Evolutionary conservation across 495 filamentous ascomycete species (phyloP).

Genomic region (Daldinia bambusicola): DNA sequence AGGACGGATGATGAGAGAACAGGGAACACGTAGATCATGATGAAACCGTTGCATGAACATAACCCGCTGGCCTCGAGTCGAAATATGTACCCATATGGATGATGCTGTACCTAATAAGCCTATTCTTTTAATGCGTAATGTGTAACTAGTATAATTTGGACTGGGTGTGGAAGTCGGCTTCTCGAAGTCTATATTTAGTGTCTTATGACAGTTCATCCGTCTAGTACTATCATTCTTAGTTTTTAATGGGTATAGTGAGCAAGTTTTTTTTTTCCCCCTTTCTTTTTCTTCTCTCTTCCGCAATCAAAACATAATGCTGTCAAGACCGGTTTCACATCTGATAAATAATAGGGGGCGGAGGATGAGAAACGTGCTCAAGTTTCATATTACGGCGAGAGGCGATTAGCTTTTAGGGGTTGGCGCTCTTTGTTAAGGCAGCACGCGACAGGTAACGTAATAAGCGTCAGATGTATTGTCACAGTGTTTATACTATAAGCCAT

Average conservation of each 20-base stretch:
- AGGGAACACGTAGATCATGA: conserved; percentile 33
- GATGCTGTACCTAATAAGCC: neutral
- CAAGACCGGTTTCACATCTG: conserved; percentile 43
- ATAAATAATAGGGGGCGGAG: conserved; percentile 31
- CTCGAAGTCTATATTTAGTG: neutral
- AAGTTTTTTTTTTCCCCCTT: conserved; percentile 36
- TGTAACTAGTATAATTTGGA: neutral
- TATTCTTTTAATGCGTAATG: neutral
- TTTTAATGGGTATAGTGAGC: conserved; percentile 33
- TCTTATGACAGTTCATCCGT: neutral
- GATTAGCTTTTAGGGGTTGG: conserved; percentile 1
- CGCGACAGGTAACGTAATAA: conserved; percentile 19
- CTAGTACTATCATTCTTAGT: neutral
- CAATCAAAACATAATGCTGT: conserved; percentile 14
- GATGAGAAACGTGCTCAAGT: conserved; percentile 48
- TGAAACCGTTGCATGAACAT: conserved; percentile 16
- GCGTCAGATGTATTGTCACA: conserved; percentile 14
- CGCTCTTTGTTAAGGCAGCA: conserved; percentile 36
- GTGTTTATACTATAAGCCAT: neutral
- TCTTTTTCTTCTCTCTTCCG: neutral
- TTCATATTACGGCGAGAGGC: conserved; percentile 30
- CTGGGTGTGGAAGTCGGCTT: neutral
- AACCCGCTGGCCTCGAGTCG: neutral
- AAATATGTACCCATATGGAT: too few relatives aligned
- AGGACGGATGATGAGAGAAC: conserved; percentile 16